Evolutionary conservation across 148 eudicot species (phyloP).

Genomic region (Camellia granthamiana): DNA sequence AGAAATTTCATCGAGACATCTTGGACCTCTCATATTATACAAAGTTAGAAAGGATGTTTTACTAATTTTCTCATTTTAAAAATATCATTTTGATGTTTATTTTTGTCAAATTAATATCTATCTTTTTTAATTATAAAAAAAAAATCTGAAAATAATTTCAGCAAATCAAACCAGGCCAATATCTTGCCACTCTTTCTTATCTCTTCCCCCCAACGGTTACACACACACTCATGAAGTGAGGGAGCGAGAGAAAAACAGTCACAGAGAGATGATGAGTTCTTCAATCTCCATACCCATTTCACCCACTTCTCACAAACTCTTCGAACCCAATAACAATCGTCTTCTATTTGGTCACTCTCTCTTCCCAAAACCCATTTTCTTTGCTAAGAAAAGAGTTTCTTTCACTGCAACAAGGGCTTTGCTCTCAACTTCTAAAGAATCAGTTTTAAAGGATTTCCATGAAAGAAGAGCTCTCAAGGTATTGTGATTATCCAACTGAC

Average conservation of each 20-base stretch:
- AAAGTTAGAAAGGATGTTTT: no score
- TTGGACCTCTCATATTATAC: no score
- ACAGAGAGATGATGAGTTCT: constrained; percentile 22
- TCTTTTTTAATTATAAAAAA: no score
- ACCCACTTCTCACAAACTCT: constrained; percentile 21
- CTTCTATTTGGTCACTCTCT: constrained; percentile 17
- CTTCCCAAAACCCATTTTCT: constrained; percentile 22
- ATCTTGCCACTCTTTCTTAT: constrained; percentile 11
- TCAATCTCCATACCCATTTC: constrained; percentile 32
- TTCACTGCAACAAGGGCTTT: constrained; percentile 42
- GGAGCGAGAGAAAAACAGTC: constrained; percentile 11
- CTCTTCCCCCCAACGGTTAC: constrained; percentile 16
- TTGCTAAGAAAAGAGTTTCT: constrained; percentile 27
- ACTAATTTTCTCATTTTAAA: no score
- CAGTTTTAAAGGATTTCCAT: constrained; percentile 59
- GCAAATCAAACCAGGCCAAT: neutral
- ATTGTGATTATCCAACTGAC: neutral
- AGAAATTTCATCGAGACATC: no score
- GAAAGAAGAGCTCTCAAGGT: constrained; percentile 74
- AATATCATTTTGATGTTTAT: no score
- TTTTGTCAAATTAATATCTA: no score
- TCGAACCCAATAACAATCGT: constrained; percentile 22
- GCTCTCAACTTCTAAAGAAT: constrained; percentile 57
- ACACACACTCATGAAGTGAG: neutral
- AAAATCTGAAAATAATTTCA: neutral